phyloP scores from a whole-genome alignment of 257 asterid genomes.

The Scutellaria barbata region DNA sequence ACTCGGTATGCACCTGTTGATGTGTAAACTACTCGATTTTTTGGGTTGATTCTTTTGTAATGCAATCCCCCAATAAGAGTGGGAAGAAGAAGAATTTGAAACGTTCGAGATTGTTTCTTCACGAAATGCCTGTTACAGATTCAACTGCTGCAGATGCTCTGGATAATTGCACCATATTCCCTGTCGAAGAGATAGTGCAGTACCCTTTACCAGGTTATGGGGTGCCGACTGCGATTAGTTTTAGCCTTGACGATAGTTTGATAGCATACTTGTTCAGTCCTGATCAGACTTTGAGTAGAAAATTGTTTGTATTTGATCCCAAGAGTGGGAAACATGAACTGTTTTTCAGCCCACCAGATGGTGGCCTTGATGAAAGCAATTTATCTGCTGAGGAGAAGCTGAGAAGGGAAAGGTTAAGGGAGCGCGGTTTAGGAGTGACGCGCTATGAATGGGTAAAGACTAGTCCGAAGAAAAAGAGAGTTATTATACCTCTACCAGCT shows the following conservation, averaged over 20 bases:
- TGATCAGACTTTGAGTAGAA: constrained; percentile 70
- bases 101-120: constrained; percentile 52
- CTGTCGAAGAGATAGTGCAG: constrained; percentile 86
- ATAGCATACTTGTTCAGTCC: constrained; percentile 77
- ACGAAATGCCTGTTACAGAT: constrained; percentile 74
- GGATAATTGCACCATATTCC: constrained; percentile 59
- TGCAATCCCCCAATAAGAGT: constrained; percentile 62
- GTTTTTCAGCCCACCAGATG: constrained; percentile 80
- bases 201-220: constrained; percentile 84
- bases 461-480: constrained; percentile 59
- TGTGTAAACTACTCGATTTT: constrained; percentile 45
- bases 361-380: constrained; percentile 93
- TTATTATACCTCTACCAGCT: constrained; percentile 83
- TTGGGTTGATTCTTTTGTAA: constrained; percentile 50
- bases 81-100: constrained; percentile 57
- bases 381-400: constrained; percentile 86
- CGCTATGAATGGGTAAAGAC: constrained; percentile 94
- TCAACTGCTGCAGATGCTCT: constrained; percentile 54
- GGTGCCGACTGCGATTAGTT: constrained; percentile 72
- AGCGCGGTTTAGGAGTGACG: constrained; percentile 94
- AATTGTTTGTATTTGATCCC: constrained; percentile 69
- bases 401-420: constrained; percentile 92
- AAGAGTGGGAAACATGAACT: constrained; percentile 66
- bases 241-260: constrained; percentile 83
- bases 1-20: constrained; percentile 48